A percentile compares a stretch with the other conserved stretches of the same genome.
phyloP scores from a whole-genome alignment of 441 rosid genomes.

The Corymbia calophylla region DNA sequence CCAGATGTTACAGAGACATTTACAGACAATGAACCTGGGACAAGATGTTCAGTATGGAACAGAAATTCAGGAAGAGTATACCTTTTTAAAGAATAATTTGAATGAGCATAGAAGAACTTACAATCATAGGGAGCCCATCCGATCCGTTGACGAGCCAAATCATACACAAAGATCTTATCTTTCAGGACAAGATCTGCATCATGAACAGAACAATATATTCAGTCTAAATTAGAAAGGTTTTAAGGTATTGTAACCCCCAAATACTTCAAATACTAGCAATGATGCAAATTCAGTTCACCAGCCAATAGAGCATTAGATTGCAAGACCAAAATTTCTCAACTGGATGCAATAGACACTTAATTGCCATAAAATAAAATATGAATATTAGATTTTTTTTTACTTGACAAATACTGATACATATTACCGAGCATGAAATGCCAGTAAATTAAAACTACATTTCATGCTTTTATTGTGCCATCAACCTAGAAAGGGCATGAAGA shows the following conservation, averaged over 20 bases:
- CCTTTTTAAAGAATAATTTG: neutral
- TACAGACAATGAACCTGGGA: slow-evolving; percentile 56
- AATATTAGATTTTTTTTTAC: neutral
- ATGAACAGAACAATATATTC: neutral
- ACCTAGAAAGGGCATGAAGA: neutral
- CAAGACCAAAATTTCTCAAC: neutral
- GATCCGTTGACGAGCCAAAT: slow-evolving; percentile 48
- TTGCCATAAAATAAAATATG: neutral
- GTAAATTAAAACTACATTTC: neutral
- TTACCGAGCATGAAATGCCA: neutral
- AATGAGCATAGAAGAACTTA: slow-evolving; percentile 23
- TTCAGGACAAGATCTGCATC: slow-evolving; percentile 64
- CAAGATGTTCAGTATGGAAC: neutral
- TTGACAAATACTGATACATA: neutral
- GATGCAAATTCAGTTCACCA: neutral
- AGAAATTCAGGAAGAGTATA: neutral
- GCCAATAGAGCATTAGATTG: neutral
- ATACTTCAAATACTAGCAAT: neutral
- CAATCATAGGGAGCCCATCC: slow-evolving; percentile 77
- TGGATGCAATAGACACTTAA: neutral
- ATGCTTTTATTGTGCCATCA: neutral
- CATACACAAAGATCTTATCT: slow-evolving; percentile 73
- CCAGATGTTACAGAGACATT: slow-evolving; percentile 64
- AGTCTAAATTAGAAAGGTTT: neutral
- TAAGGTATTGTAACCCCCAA: neutral